Percentiles rank a stretch among this genome's conserved stretches.
These are phyloP conservation scores for Alloteropsis semialata DNA, from an alignment of 176 grass and related monocot genomes.

Conservation along the genomic window DNA sequence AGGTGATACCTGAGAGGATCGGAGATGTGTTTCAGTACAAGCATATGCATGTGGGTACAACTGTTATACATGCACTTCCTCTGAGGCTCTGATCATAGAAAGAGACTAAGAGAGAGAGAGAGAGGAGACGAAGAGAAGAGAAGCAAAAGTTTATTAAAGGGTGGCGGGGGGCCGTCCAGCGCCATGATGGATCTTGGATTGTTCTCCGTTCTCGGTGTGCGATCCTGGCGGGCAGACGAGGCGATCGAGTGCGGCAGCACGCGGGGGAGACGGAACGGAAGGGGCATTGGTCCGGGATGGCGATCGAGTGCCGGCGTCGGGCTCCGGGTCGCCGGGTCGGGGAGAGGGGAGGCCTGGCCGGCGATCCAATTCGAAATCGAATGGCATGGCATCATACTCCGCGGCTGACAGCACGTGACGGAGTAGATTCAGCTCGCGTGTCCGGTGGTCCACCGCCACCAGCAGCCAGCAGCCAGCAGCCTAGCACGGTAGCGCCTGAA, in stretches of 20 bases:
- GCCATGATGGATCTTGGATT: conserved; percentile 19
- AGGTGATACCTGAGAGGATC: too few relatives aligned
- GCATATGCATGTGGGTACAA: too few relatives aligned
- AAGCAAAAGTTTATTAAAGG: neutral
- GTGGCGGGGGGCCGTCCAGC: too few relatives aligned
- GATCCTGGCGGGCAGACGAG: neutral
- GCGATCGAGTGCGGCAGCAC: neutral
- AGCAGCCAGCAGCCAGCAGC: too few relatives aligned
- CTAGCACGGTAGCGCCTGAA: too few relatives aligned
- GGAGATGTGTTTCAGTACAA: too few relatives aligned
- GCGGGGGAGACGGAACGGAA: too few relatives aligned
- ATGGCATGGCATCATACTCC: neutral
- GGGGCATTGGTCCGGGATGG: too few relatives aligned
- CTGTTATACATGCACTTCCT: too few relatives aligned
- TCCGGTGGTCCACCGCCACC: conserved; percentile 36
- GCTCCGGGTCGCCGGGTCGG: neutral
- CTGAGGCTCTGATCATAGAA: too few relatives aligned
- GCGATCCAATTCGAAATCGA: too few relatives aligned
- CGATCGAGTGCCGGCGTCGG: neutral
- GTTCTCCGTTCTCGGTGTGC: neutral
- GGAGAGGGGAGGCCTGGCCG: neutral
- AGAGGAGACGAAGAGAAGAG: neutral
- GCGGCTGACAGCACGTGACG: neutral
- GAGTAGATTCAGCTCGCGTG: neutral
- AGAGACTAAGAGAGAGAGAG: too few relatives aligned